Evolutionary conservation across 257 asterid genomes (phyloP).

Genomic region (Penstemon davidsonii): DNA sequence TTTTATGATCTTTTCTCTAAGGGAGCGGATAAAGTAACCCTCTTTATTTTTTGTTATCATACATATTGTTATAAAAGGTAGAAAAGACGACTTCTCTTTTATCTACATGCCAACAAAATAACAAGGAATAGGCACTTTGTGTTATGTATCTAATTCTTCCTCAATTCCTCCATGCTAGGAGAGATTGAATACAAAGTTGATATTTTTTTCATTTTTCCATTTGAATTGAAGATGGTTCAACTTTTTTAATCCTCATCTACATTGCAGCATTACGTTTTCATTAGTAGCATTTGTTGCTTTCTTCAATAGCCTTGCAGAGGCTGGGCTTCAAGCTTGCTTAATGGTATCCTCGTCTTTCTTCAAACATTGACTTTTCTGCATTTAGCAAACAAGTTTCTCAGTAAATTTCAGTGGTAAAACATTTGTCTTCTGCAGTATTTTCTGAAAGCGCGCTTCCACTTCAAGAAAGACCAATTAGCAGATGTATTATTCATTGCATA

Average conservation of each 20-base stretch:
- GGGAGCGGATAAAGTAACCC: too few species aligned
- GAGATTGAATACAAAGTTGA: not conserved
- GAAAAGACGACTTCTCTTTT: too few species aligned
- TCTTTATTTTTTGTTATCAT: too few species aligned
- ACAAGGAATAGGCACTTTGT: too few species aligned
- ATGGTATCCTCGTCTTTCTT: constrained; percentile 37
- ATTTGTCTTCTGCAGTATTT: constrained; percentile 54
- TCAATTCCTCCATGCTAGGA: not conserved
- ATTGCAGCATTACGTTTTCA: constrained; percentile 51
- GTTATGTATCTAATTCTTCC: too few species aligned
- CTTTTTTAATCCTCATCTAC: constrained; percentile 7
- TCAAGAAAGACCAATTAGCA: constrained; percentile 76
- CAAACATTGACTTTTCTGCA: not conserved
- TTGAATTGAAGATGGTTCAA: not conserved
- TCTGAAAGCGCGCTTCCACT: constrained; percentile 80
- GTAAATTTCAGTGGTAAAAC: not conserved
- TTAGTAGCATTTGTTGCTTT: constrained; percentile 51
- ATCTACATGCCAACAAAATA: too few species aligned
- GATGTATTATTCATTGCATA: constrained; percentile 75
- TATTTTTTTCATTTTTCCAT: too few species aligned
- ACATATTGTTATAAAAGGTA: too few species aligned
- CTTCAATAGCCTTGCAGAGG: constrained; percentile 65
- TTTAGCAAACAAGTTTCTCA: constrained; percentile 10
- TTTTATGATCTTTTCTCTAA: too few species aligned
- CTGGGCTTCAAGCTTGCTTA: constrained; percentile 52